These are phyloP conservation scores for Eruca vesicaria DNA, from an alignment of 441 rosid species.

Conservation along the genomic window DNA sequence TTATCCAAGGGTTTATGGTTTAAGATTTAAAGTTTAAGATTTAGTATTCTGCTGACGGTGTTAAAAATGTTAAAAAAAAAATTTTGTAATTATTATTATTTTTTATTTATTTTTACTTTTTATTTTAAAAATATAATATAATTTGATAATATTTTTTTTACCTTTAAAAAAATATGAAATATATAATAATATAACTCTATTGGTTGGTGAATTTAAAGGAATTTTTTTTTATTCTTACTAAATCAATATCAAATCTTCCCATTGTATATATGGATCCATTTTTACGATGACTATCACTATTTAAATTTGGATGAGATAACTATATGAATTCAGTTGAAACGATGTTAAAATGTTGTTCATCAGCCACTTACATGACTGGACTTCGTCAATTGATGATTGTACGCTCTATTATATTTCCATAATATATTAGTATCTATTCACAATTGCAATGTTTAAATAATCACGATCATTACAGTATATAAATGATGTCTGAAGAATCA, in stretches of 20 bases:
- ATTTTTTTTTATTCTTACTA: neutral
- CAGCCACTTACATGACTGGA: neutral
- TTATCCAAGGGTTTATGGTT: too few relatives aligned
- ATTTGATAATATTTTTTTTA: too few relatives aligned
- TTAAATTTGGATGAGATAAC: neutral
- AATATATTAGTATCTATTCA: neutral
- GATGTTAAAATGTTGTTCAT: neutral
- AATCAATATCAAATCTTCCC: neutral
- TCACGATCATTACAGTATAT: neutral
- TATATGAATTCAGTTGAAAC: neutral
- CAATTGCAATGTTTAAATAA: neutral
- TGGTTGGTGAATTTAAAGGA: too few relatives aligned
- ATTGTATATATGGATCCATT: neutral
- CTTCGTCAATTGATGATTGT: neutral
- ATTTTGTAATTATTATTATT: too few relatives aligned
- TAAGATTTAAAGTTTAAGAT: too few relatives aligned
- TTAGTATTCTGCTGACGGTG: too few relatives aligned
- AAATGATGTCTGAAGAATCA: neutral
- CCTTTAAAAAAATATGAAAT: too few relatives aligned
- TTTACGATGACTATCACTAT: neutral
- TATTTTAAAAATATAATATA: too few relatives aligned
- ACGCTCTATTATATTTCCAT: neutral
- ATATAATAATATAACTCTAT: too few relatives aligned
- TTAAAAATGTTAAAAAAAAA: too few relatives aligned
- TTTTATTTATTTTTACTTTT: too few relatives aligned